A percentile compares a stretch with the other conserved stretches of the same genome.
phyloP scores from a whole-genome alignment of 2,329 filamentous ascomycete genomes.

The Claviceps sp. region DNA sequence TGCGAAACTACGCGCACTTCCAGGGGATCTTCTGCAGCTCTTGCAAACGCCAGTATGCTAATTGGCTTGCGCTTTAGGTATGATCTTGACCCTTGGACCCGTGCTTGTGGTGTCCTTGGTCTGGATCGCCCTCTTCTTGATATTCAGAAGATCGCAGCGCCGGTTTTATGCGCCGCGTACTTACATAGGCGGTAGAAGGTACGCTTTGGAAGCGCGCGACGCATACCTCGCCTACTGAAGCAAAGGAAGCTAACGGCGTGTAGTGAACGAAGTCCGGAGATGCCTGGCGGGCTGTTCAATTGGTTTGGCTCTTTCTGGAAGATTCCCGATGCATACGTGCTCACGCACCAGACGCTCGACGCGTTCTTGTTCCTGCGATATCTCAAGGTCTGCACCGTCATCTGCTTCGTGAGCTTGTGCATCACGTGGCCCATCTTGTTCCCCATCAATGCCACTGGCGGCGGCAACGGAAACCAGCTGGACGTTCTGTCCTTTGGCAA shows the following conservation, averaged over 20 bases:
- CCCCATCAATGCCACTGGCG: constrained; percentile 74
- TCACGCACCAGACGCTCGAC: constrained; percentile 81
- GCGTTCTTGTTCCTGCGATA: constrained; percentile 81
- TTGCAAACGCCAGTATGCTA: not conserved
- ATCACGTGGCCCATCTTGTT: constrained; percentile 80
- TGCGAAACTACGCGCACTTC: not conserved
- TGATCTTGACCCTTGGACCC: constrained; percentile 39
- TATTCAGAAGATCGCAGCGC: constrained; percentile 31
- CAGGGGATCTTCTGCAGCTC: fast-evolving
- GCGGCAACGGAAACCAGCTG: constrained; percentile 50
- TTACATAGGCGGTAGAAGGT: constrained; percentile 37
- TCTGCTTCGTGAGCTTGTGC: constrained; percentile 65
- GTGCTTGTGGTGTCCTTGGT: constrained; percentile 33
- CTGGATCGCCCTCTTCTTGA: constrained; percentile 38
- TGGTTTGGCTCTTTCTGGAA: constrained; percentile 52
- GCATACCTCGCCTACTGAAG: not conserved
- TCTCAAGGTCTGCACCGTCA: constrained; percentile 60
- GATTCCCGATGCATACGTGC: constrained; percentile 59
- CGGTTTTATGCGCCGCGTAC: constrained; percentile 44
- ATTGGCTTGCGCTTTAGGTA: constrained; percentile 15
- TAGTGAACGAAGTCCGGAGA: constrained; percentile 41
- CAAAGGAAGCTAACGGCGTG: not conserved
- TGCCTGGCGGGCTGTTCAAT: constrained; percentile 43
- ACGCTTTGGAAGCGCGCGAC: not conserved
- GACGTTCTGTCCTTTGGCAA: constrained; percentile 27